Evolutionary conservation across 2,329 filamentous ascomycete species (phyloP).

Genomic region (Ceratocystis alfenasii): DNA sequence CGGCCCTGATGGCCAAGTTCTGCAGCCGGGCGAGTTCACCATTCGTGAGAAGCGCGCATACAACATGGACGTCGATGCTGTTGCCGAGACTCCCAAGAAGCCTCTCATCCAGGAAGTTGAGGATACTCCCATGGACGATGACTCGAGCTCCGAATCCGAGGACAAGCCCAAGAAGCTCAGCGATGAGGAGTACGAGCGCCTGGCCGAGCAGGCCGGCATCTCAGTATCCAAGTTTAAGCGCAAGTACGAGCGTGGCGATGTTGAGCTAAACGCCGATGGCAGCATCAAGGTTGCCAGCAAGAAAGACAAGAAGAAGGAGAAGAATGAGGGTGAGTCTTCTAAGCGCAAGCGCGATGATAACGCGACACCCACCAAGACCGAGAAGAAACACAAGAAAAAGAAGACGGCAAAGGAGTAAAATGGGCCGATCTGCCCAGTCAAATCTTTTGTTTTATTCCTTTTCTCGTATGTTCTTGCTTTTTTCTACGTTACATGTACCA

Average conservation of each 20-base stretch:
- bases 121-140: constrained; percentile 30
- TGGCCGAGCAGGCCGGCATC: constrained; percentile 55
- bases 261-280: constrained; percentile 53
- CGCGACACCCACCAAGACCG: constrained; percentile 41
- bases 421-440: not conserved
- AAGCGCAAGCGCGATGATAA: constrained; percentile 58
- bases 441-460: constrained; percentile 10
- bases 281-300: constrained; percentile 58
- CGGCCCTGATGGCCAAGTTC: constrained; percentile 56
- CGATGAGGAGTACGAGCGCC: constrained; percentile 34
- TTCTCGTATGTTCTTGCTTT: constrained; percentile 17
- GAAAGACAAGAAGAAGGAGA: constrained; percentile 63
- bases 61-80: constrained; percentile 83
- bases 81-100: constrained; percentile 39
- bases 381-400: constrained; percentile 44
- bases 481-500: constrained; percentile 20
- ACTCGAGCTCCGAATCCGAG: constrained; percentile 31
- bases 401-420: constrained; percentile 27
- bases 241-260: constrained; percentile 65
- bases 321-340: constrained; percentile 34
- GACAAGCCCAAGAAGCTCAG: constrained; percentile 26
- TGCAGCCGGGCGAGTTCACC: constrained; percentile 65
- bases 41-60: constrained; percentile 90
- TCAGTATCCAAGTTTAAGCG: constrained; percentile 66
- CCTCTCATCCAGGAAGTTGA: constrained; percentile 40